A percentile compares a stretch with the other conserved stretches of the same genome.
Conservation (phyloP, 2,329 filamentous ascomycete species). For the Decorospora gaudefroyi region DNA sequence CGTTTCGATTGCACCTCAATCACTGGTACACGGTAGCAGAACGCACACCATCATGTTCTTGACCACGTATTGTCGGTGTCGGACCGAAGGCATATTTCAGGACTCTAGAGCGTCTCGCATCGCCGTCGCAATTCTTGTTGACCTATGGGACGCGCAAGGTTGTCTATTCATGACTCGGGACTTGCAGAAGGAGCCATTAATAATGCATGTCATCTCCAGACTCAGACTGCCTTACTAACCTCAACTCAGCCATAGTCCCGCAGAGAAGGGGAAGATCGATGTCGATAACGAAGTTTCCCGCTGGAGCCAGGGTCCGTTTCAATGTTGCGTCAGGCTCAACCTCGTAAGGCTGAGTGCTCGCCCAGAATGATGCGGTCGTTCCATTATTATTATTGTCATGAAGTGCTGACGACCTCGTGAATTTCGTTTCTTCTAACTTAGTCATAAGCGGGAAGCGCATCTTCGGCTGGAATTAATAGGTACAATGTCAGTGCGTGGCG, state of each 20-base stretch:
- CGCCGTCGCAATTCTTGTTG: constrained; percentile 1
- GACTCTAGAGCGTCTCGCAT: background rate
- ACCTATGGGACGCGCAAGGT: background rate
- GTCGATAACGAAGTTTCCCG: background rate
- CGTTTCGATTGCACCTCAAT: background rate
- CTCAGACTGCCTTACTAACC: background rate
- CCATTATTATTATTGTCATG: constrained; percentile 5
- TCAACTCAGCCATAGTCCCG: constrained; percentile 2
- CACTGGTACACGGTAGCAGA: background rate
- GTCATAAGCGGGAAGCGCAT: background rate
- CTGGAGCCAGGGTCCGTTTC: constrained; percentile 7
- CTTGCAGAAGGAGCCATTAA: background rate
- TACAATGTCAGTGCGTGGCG: too few relatives aligned
- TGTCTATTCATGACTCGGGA: constrained; percentile 3
- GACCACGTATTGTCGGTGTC: background rate
- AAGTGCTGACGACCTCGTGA: constrained; percentile 1
- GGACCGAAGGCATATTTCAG: constrained; percentile 1
- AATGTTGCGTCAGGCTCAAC: constrained; percentile 5
- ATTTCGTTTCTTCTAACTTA: background rate
- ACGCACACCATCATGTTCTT: background rate
- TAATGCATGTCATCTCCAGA: constrained; percentile 1
- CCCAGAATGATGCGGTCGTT: too few relatives aligned
- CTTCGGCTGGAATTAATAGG: too few relatives aligned
- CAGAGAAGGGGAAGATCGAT: constrained; percentile 1
- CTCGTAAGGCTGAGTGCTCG: constrained; percentile 7